Evolutionary conservation across 192 early-diverging fungal genomes (phyloP), one percentile per base, ranked within the genome.

Genomic region (Coemansia sp.): DNA sequence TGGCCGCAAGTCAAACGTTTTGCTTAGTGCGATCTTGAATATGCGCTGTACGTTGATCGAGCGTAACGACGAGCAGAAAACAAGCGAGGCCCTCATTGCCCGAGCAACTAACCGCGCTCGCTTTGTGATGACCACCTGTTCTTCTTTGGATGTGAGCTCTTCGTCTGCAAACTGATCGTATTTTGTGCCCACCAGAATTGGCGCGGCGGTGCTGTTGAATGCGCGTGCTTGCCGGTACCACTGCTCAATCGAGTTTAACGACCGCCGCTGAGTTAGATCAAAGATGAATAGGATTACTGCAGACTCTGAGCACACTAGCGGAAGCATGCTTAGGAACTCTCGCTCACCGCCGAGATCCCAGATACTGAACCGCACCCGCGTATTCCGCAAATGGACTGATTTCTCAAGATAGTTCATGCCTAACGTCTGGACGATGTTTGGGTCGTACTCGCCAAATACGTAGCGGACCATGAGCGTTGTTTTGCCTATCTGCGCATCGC

Each of bases 391-490:
- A 13, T 88, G 84, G 30, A 98, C 89, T 0, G 94, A 95, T 78
- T 98, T 98, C 75, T 98, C 95, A 91, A 96, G 92, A 67, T 96
- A 96, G 67, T 95, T 95, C 42, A 98, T 92, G 61, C 95, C 95
- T 25, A 98, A 79, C 29, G 95, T 98, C 69, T 96, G 95, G 52
- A 95, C 94, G 75, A 96, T 96, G 64, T 95, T 93, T 52, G 94
- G 91, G 63, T 96, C 93, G 76, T 95, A 98, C 29, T 87, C 88
- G 2, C 95, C 95, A 75, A 96, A 95, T 13, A 95, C 94, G 74
- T 98, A 98, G 75, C 96, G 96, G 49, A 98, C 93, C 95, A 98
- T 98, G 70, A 98, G 72, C 62, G 87, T 91, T 15, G 95, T 98
- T 67, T 98, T 98, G 49, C 95, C 95, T 33, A 96, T 98, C 82